Evolutionary conservation across 2,329 filamentous ascomycete species (phyloP).

Genomic region (Aureobasidium melanogenum): DNA sequence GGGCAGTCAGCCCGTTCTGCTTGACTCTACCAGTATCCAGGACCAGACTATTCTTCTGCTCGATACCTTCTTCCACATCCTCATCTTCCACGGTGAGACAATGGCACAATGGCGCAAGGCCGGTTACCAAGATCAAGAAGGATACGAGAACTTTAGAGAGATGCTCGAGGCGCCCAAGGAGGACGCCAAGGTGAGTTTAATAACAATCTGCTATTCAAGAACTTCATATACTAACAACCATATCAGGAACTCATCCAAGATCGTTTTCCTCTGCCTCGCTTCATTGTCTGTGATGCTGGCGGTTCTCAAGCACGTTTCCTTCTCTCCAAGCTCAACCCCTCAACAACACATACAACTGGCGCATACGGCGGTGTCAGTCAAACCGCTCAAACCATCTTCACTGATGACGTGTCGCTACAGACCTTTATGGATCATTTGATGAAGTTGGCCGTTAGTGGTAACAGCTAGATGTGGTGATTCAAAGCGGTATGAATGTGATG

Average conservation of each 20-base stretch:
- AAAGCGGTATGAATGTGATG: background rate
- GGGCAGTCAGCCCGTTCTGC: conserved; percentile 80
- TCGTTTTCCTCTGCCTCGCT: conserved; percentile 93
- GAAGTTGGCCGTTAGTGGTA: conserved; percentile 55
- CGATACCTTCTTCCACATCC: conserved; percentile 98
- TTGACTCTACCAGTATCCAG: conserved; percentile 95
- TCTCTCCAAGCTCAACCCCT: conserved; percentile 92
- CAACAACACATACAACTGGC: conserved; percentile 88
- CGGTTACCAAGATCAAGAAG: conserved; percentile 95
- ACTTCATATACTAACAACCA: background rate
- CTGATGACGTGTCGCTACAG: conserved; percentile 93
- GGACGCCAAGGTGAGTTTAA: conserved; percentile 69
- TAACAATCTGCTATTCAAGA: too few species aligned
- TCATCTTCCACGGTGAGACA: conserved; percentile 98
- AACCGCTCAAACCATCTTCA: conserved; percentile 96
- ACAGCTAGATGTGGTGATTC: conserved; percentile 18
- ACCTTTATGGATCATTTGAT: conserved; percentile 99
- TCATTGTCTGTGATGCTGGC: conserved; percentile 98
- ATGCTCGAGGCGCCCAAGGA: conserved; percentile 91
- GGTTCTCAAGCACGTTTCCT: conserved; percentile 96
- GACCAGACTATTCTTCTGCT: conserved; percentile 86
- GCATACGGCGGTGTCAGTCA: conserved; percentile 72
- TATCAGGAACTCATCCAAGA: conserved; percentile 86
- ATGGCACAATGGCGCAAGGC: conserved; percentile 97
- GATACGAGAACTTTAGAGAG: conserved; percentile 89